Conservation (phyloP, 805 yeast species). For the Suhomyces canberraensis region DNA sequence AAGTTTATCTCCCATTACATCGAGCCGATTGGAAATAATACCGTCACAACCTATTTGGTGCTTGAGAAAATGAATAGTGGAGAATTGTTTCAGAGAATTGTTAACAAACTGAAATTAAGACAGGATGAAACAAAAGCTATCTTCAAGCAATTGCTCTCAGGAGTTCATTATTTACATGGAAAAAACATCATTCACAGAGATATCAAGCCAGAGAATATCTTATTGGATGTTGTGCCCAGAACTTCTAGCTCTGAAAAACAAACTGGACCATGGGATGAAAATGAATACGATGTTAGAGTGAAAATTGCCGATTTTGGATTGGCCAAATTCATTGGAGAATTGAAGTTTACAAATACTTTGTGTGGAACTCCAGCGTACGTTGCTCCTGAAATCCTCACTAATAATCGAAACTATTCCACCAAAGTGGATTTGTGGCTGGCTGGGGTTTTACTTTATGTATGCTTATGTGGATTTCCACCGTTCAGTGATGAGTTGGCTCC, state of each 20-base stretch:
- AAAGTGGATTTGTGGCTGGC: constrained; percentile 81
- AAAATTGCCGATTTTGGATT: constrained; percentile 84
- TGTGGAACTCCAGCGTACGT: constrained; percentile 90
- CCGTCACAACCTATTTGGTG: constrained; percentile 58
- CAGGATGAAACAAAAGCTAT: constrained; percentile 62
- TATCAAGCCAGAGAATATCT: constrained; percentile 44
- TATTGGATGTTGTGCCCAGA: constrained; percentile 50
- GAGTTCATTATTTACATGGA: constrained; percentile 37
- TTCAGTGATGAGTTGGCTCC: constrained; percentile 81
- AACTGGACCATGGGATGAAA: constrained; percentile 56
- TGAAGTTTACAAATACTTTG: constrained; percentile 69
- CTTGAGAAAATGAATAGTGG: constrained; percentile 74
- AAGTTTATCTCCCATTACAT: constrained; percentile 57
- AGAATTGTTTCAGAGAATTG: constrained; percentile 70
- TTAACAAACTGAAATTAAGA: constrained; percentile 57
- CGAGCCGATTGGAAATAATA: constrained; percentile 49
- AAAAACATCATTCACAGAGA: constrained; percentile 44
- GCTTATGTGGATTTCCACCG: constrained; percentile 83
- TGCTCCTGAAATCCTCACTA: constrained; percentile 70
- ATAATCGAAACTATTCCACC: constrained; percentile 58
- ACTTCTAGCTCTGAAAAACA: constrained; percentile 20
- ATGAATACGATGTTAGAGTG: constrained; percentile 60
- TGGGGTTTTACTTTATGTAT: constrained; percentile 74
- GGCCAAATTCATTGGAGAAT: constrained; percentile 66
- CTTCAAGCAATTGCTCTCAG: constrained; percentile 45